Percentiles rank a stretch among this genome's conserved stretches.
phyloP scores from a whole-genome alignment of 2,329 filamentous ascomycete genomes.

The Scedosporium dehoogii region DNA sequence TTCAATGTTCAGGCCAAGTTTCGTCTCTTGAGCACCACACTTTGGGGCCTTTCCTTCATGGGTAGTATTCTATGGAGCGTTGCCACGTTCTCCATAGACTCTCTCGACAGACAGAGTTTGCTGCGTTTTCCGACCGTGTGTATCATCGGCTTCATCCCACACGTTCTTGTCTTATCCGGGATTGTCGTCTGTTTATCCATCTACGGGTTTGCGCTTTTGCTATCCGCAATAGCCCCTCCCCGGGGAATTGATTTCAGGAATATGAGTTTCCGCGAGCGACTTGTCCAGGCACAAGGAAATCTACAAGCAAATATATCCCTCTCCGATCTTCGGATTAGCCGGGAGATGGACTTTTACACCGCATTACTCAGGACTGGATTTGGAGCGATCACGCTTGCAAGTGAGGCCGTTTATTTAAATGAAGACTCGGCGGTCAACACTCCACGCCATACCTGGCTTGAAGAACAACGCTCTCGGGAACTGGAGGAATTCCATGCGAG shows the following conservation, averaged over 20 bases:
- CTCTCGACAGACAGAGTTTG: constrained; percentile 53
- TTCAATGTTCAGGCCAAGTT: constrained; percentile 70
- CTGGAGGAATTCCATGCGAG: constrained; percentile 46
- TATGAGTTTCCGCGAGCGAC: constrained; percentile 43
- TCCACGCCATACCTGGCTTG: constrained; percentile 76
- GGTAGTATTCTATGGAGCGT: constrained; percentile 71
- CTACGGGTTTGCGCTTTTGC: constrained; percentile 63
- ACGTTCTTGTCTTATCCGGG: constrained; percentile 75
- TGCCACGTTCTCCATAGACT: constrained; percentile 48
- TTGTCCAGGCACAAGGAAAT: constrained; percentile 68
- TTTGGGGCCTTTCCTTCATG: constrained; percentile 92
- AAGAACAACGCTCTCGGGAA: constrained; percentile 75
- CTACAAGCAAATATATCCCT: constrained; percentile 88
- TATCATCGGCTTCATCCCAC: constrained; percentile 89
- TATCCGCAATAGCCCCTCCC: constrained; percentile 49
- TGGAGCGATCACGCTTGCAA: constrained; percentile 80
- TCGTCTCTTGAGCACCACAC: constrained; percentile 74
- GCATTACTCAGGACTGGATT: constrained; percentile 81
- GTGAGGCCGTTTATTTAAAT: constrained; percentile 90
- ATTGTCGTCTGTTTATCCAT: constrained; percentile 68
- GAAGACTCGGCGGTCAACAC: constrained; percentile 71
- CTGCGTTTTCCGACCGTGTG: constrained; percentile 88
- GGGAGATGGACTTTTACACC: constrained; percentile 93
- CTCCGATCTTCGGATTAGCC: constrained; percentile 67
- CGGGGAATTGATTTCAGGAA: constrained; percentile 8